A percentile compares a stretch with the other conserved stretches of the same genome.
Conservation (phyloP, 2,329 filamentous ascomycete species). For the Beauveria brongniartii region DNA sequence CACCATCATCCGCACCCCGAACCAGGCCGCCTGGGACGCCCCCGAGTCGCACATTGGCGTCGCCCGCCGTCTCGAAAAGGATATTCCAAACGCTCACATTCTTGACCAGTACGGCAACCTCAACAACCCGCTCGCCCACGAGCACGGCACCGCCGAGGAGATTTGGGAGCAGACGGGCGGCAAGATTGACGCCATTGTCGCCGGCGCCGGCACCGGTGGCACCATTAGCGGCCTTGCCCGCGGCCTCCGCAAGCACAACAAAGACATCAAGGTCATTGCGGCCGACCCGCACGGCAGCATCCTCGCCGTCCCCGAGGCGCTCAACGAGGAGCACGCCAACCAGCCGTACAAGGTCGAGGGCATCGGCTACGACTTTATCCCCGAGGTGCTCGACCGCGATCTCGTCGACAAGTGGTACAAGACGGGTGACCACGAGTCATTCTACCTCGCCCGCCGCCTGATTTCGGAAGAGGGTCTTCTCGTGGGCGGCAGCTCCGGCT, state of each 20-base stretch:
- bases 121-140: conserved; percentile 90
- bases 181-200: conserved; percentile 73
- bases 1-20: conserved; percentile 95
- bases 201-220: conserved; percentile 89
- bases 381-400: conserved; percentile 77
- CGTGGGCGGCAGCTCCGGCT: conserved; percentile 88
- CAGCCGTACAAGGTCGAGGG: conserved; percentile 95
- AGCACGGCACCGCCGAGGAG: conserved; percentile 89
- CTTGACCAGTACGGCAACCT: conserved; percentile 90
- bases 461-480: conserved; percentile 93
- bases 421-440: conserved; percentile 87
- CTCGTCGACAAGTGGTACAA: conserved; percentile 95
- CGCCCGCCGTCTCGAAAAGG: conserved; percentile 79
- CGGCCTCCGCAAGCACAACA: conserved; percentile 81
- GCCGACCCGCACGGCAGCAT: conserved; percentile 92
- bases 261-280: conserved; percentile 77
- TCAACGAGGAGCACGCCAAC: conserved; percentile 77
- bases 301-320: conserved; percentile 66
- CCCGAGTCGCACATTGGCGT: conserved; percentile 98
- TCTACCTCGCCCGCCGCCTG: conserved; percentile 78
- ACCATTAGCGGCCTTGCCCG: conserved; percentile 86
- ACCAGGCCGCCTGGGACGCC: conserved; percentile 86
- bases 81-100: conserved; percentile 94
- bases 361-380: conserved; percentile 97
- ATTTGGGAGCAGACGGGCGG: conserved; percentile 88